Evolutionary conservation across 1,139 yeast species (phyloP).

Genomic region (Saccharomyces hybrid): DNA sequence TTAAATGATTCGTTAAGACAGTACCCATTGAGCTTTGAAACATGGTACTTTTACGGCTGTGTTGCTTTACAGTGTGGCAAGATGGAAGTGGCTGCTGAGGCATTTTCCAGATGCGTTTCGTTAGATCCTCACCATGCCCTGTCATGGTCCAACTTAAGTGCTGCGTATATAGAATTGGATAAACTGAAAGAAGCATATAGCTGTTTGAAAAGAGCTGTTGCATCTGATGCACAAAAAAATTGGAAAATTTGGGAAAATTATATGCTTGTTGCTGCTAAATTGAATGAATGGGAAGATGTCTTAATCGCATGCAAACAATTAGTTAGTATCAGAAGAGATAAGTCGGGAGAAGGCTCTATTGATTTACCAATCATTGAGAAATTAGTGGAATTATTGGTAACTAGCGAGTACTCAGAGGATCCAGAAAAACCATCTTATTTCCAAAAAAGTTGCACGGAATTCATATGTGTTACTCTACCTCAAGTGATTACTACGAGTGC

Average conservation of each 20-base stretch:
- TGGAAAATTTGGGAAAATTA: conserved; percentile 94
- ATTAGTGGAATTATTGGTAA: conserved; percentile 56
- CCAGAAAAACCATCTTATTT: conserved; percentile 36
- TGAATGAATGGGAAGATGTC: conserved; percentile 84
- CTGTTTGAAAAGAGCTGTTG: conserved; percentile 72
- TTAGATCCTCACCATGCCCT: conserved; percentile 75
- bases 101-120: conserved; percentile 86
- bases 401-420: conserved; percentile 44
- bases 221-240: conserved; percentile 62
- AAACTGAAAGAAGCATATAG: conserved; percentile 72
- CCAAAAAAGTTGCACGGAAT: conserved; percentile 62
- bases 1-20: conserved; percentile 67
- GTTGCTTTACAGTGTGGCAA: conserved; percentile 71
- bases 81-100: conserved; percentile 79
- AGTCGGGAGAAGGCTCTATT: conserved; percentile 55
- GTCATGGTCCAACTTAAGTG: conserved; percentile 93
- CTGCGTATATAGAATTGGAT: conserved; percentile 59
- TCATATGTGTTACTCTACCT: conserved; percentile 62
- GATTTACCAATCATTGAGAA: conserved; percentile 75
- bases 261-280: conserved; percentile 69
- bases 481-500: conserved; percentile 61
- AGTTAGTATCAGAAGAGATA: conserved; percentile 46
- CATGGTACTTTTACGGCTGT: conserved; percentile 93
- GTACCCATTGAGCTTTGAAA: conserved; percentile 71
- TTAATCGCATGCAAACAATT: conserved; percentile 62